Evolutionary conservation across 2,329 filamentous ascomycete species (phyloP).

Genomic region (Fusarium multiceps): DNA sequence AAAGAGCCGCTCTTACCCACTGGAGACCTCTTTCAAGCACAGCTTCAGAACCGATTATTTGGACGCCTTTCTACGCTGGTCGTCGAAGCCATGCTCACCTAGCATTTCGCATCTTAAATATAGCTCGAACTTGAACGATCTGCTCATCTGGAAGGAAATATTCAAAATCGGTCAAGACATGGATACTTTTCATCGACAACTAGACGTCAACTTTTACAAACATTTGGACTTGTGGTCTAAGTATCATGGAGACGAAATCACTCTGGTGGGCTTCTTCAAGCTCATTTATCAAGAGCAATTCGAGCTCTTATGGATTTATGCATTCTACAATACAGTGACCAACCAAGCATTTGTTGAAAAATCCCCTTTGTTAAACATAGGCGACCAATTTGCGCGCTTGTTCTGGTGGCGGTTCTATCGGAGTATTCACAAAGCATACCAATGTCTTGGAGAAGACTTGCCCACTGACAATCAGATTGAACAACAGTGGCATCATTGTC

Average conservation of each 20-base stretch:
- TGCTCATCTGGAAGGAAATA: neutral
- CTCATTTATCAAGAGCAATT: neutral
- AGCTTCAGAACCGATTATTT: neutral
- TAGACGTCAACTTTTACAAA: neutral
- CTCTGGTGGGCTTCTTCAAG: fast-evolving
- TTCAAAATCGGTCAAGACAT: too few relatives aligned
- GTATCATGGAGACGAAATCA: fast-evolving
- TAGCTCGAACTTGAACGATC: fast-evolving
- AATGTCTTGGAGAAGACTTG: too few relatives aligned
- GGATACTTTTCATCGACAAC: too few relatives aligned
- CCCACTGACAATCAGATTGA: neutral
- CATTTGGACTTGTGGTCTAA: fast-evolving
- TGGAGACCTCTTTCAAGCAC: neutral
- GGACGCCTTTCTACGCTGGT: neutral
- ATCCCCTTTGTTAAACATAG: neutral
- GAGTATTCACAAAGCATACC: neutral
- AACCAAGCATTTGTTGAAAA: fast-evolving
- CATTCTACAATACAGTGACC: neutral
- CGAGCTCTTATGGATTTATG: neutral
- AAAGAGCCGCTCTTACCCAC: neutral
- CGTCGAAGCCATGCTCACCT: neutral
- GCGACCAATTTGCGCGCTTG: neutral
- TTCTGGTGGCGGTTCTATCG: neutral
- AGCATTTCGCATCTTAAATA: neutral
- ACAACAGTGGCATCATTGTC: neutral